Conservation (phyloP, 2,329 filamentous ascomycete species). For the Xylariaceae sp. region DNA sequence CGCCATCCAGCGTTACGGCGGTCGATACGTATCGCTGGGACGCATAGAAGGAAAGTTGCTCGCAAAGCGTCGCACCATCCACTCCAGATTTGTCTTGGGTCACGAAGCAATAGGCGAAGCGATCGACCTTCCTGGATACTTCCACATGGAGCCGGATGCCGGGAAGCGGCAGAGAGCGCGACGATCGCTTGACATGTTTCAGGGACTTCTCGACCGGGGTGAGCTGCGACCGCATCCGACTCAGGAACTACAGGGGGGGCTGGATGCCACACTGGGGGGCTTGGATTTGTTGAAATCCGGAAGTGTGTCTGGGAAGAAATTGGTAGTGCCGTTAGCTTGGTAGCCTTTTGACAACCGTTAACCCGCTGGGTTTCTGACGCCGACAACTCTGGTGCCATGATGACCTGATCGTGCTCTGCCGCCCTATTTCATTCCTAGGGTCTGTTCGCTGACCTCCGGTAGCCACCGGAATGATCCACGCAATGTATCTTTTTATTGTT, state of each 20-base stretch:
- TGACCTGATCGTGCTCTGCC: no score
- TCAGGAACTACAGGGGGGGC: slow-evolving; percentile 1
- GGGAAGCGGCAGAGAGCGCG: background rate
- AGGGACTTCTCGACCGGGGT: slow-evolving; percentile 8
- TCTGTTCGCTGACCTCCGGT: no score
- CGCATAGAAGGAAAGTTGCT: background rate
- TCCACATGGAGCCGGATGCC: background rate
- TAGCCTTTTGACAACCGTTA: no score
- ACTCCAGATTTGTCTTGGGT: slow-evolving; percentile 2
- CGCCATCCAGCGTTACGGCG: slow-evolving; percentile 32
- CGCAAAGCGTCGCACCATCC: slow-evolving; percentile 5
- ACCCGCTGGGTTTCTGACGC: no score
- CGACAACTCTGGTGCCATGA: no score
- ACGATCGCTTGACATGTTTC: background rate
- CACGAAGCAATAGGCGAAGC: slow-evolving; percentile 6
- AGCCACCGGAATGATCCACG: no score
- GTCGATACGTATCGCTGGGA: slow-evolving; percentile 21
- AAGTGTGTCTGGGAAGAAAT: slow-evolving; percentile 14
- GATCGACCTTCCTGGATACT: slow-evolving; percentile 1
- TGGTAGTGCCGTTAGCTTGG: no score
- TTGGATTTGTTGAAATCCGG: slow-evolving; percentile 9
- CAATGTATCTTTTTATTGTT: no score
- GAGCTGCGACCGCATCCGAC: slow-evolving; percentile 11
- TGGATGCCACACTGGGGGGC: slow-evolving; percentile 7
- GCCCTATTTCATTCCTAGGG: no score